Evolutionary conservation across 352 stramenopile species (phyloP).

Genomic region (Pseudoperonospora humuli): DNA sequence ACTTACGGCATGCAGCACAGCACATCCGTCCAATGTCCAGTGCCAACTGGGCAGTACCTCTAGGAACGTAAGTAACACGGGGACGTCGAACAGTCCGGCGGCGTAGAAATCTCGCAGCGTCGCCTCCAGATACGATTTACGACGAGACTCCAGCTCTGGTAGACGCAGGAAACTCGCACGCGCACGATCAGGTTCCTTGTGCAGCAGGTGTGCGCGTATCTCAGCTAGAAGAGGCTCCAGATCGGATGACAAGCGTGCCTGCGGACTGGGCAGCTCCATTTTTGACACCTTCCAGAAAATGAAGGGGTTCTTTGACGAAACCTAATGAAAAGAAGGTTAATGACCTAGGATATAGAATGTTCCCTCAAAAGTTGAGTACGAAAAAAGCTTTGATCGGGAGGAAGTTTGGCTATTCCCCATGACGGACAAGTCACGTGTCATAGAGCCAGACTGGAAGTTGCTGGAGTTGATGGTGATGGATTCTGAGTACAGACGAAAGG

Average conservation of each 20-base stretch:
- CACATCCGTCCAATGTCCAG: constrained; percentile 62
- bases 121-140: constrained; percentile 36
- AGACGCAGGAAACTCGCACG: constrained; percentile 49
- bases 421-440: too few relatives aligned
- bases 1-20: constrained; percentile 54
- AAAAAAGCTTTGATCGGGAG: too few relatives aligned
- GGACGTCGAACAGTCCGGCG: constrained; percentile 49
- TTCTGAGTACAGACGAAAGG: not conserved
- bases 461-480: too few relatives aligned
- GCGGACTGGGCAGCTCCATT: constrained; percentile 3
- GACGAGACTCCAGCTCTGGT: constrained; percentile 36
- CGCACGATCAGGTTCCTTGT: constrained; percentile 49
- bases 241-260: constrained; percentile 7
- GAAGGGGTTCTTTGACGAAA: constrained; percentile 3
- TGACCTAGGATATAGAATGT: not conserved
- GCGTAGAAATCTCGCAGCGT: constrained; percentile 61
- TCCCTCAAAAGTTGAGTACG: too few relatives aligned
- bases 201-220: constrained; percentile 35
- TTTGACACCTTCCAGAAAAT: constrained; percentile 20
- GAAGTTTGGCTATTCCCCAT: too few relatives aligned
- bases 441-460: too few relatives aligned
- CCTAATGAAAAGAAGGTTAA: not conserved
- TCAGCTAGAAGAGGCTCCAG: constrained; percentile 24
- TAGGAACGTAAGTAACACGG: constrained; percentile 61
- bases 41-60: constrained; percentile 57